These are phyloP conservation scores for Cynara cardunculus DNA, from an alignment of 129 eudicot species.

Conservation along the genomic window DNA sequence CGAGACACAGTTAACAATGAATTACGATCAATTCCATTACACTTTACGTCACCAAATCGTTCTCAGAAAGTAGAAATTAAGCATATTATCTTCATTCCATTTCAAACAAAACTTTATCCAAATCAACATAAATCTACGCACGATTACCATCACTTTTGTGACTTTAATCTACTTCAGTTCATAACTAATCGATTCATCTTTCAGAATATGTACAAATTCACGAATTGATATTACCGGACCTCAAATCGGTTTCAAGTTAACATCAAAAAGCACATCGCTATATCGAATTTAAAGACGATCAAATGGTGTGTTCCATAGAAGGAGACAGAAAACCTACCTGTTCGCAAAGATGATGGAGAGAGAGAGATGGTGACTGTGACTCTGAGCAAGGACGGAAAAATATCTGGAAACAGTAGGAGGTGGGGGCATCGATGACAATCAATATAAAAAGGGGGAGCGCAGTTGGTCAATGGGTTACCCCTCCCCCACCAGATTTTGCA, in stretches of 20 bases:
- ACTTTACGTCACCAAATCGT: background rate
- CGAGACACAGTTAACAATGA: background rate
- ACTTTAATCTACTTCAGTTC: background rate
- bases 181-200: background rate
- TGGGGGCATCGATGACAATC: background rate
- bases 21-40: background rate
- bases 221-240: background rate
- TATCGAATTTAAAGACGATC: background rate
- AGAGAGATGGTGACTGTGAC: background rate
- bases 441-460: background rate
- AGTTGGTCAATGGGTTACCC: background rate
- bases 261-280: background rate
- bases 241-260: constrained; percentile 1
- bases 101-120: background rate
- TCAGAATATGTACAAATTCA: background rate
- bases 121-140: background rate
- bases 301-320: constrained; percentile 2
- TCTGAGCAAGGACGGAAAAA: background rate
- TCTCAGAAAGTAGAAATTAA: background rate
- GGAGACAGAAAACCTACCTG: constrained; percentile 21
- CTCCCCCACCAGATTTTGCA: background rate
- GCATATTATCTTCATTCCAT: background rate
- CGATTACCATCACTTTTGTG: background rate
- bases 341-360: background rate
- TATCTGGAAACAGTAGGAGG: background rate